Conservation (phyloP, 2,329 filamentous ascomycete genomes). For the Magnaporthiopsis incrustans region DNA sequence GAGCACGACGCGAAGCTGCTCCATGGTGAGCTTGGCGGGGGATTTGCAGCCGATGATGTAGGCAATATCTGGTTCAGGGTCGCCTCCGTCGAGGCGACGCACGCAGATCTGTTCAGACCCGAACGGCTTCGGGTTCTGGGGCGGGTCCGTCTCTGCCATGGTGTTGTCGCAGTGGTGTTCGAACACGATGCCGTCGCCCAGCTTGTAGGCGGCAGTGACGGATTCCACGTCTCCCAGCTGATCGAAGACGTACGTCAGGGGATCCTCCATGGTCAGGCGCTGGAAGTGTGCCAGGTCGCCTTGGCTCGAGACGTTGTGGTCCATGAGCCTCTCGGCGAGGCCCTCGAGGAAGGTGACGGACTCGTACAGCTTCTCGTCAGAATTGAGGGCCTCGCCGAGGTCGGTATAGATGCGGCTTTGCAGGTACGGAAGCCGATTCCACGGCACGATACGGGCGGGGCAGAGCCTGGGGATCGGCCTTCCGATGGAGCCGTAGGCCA, state of each 20-base stretch:
- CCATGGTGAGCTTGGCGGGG: constrained; percentile 35
- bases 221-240: constrained; percentile 17
- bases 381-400: constrained; percentile 16
- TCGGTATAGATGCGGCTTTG: constrained; percentile 12
- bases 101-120: constrained; percentile 27
- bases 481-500: too few species aligned
- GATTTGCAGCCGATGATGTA: constrained; percentile 37
- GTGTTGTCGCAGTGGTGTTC: constrained; percentile 22
- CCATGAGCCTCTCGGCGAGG: constrained; percentile 16
- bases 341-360: constrained; percentile 15
- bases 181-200: constrained; percentile 24
- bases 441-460: too few species aligned
- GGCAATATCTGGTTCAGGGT: constrained; percentile 15
- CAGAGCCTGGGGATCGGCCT: too few species aligned
- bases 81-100: constrained; percentile 12
- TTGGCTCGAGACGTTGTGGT: constrained; percentile 17
- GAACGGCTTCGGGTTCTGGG: constrained; percentile 16
- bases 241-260: constrained; percentile 22
- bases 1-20: constrained; percentile 33
- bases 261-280: constrained; percentile 15
- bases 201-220: constrained; percentile 15
- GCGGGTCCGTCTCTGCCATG: constrained; percentile 16
- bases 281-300: constrained; percentile 11
- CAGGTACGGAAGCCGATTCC: too few species aligned
- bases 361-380: constrained; percentile 19